A percentile compares a stretch with the other conserved stretches of the same genome.
Conservation (phyloP, 2,329 filamentous ascomycete genomes). For the Ramularia endophylla region DNA sequence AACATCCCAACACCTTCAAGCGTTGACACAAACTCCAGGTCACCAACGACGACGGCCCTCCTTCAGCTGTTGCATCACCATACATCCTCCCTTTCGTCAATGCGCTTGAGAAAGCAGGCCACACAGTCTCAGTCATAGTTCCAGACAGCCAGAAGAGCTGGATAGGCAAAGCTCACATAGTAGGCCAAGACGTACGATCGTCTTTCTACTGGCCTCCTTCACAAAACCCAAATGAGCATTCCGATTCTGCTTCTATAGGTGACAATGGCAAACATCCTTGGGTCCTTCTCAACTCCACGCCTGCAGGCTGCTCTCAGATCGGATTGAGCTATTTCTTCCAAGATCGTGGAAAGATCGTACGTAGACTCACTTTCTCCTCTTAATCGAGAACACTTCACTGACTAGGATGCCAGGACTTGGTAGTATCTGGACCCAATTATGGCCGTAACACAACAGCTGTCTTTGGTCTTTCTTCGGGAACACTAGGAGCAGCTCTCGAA, state of each 20-base stretch:
- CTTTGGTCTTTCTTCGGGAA: constrained; percentile 45
- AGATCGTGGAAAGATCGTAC: constrained; percentile 30
- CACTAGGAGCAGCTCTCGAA: constrained; percentile 46
- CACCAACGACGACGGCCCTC: constrained; percentile 48
- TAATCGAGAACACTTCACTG: neutral
- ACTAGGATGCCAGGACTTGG: constrained; percentile 35
- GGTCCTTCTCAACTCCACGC: constrained; percentile 46
- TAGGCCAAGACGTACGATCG: constrained; percentile 67
- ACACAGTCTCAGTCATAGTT: constrained; percentile 85
- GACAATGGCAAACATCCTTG: constrained; percentile 40
- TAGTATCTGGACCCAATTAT: constrained; percentile 46
- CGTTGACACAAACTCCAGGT: constrained; percentile 30
- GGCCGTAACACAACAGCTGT: constrained; percentile 47
- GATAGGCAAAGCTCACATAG: constrained; percentile 98
- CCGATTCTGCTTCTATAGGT: constrained; percentile 20
- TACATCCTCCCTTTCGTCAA: constrained; percentile 45
- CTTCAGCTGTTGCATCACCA: constrained; percentile 44
- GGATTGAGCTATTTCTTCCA: constrained; percentile 45
- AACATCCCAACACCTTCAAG: neutral
- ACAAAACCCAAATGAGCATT: constrained; percentile 19
- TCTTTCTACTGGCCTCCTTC: constrained; percentile 53
- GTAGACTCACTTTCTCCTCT: neutral
- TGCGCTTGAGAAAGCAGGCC: constrained; percentile 56
- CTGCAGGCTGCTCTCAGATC: constrained; percentile 46
- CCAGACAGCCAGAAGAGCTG: constrained; percentile 90